phyloP scores from a whole-genome alignment of 1,284 basidiomycete species.

The Rhizoctonia solani region DNA sequence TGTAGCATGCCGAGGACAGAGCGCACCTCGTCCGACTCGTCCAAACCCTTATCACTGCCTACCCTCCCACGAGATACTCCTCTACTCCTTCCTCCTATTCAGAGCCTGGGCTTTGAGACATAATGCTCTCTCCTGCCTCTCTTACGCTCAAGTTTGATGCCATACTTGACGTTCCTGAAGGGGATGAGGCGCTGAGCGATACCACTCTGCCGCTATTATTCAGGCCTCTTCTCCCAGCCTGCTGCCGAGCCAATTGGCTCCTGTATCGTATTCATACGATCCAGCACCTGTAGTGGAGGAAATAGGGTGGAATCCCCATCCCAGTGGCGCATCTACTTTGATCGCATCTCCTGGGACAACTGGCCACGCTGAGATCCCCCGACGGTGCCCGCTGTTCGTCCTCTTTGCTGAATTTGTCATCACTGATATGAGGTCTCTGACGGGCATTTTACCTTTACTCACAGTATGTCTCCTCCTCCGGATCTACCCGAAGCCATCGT shows the following conservation, averaged over 20 bases:
- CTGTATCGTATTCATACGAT: neutral
- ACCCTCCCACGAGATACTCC: neutral
- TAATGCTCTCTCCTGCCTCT: constrained; percentile 14
- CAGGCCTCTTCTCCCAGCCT: constrained; percentile 7
- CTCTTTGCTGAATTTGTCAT: too few relatives aligned
- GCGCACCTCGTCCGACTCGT: neutral
- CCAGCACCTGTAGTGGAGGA: neutral
- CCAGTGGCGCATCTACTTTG: constrained; percentile 9
- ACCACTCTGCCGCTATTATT: constrained; percentile 3
- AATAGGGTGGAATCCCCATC: neutral
- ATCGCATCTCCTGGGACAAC: constrained; percentile 2
- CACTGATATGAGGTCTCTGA: too few relatives aligned
- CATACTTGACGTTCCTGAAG: constrained; percentile 4
- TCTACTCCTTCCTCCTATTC: neutral
- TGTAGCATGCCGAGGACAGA: neutral
- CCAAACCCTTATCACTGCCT: neutral
- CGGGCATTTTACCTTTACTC: too few relatives aligned
- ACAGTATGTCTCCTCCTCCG: constrained; percentile 9
- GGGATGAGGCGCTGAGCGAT: constrained; percentile 17
- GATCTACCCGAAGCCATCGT: constrained; percentile 18
- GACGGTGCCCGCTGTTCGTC: neutral
- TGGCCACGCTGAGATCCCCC: neutral
- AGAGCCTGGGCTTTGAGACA: neutral
- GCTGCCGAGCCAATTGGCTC: neutral
- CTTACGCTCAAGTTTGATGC: constrained; percentile 30